Conservation (phyloP, 345 rosid genomes). For the Salix koriyanagi region DNA sequence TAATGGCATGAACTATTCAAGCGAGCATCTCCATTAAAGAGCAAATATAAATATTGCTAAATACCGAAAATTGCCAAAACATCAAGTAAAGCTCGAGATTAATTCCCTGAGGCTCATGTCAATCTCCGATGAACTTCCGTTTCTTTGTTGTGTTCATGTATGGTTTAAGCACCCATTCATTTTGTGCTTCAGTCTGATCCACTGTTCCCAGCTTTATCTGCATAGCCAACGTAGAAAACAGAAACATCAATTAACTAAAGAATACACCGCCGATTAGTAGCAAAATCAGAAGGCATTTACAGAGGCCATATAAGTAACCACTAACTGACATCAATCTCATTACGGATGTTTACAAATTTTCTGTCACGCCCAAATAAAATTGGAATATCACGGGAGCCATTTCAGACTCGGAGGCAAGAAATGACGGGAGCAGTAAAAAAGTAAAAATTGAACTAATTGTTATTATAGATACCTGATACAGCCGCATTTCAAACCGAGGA, state of each 20-base stretch:
- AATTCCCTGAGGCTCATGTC: conserved; percentile 6
- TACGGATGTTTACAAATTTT: too few species aligned
- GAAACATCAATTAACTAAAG: background rate
- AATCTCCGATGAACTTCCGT: conserved; percentile 58
- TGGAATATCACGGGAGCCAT: background rate
- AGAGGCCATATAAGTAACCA: background rate
- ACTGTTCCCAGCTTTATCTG: conserved; percentile 79
- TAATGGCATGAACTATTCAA: background rate
- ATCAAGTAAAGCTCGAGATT: background rate
- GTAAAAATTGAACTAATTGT: background rate
- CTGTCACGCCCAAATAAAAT: too few species aligned
- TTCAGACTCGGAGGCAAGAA: background rate
- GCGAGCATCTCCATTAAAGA: too few species aligned
- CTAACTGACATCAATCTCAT: background rate
- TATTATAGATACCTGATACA: conserved; percentile 59
- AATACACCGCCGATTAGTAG: background rate
- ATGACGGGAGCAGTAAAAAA: background rate
- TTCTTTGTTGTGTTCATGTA: conserved; percentile 86
- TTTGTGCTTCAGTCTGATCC: conserved; percentile 81
- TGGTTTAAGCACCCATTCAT: conserved; percentile 73
- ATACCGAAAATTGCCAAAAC: background rate
- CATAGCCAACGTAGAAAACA: conserved; percentile 5
- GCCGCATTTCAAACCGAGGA: conserved; percentile 83
- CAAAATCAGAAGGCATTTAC: background rate
- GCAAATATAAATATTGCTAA: background rate